Percentiles rank a stretch among this genome's conserved stretches.
Conservation (phyloP, 202 grass and related monocot genomes). For the Bolboschoenoplectus hybrid region DNA sequence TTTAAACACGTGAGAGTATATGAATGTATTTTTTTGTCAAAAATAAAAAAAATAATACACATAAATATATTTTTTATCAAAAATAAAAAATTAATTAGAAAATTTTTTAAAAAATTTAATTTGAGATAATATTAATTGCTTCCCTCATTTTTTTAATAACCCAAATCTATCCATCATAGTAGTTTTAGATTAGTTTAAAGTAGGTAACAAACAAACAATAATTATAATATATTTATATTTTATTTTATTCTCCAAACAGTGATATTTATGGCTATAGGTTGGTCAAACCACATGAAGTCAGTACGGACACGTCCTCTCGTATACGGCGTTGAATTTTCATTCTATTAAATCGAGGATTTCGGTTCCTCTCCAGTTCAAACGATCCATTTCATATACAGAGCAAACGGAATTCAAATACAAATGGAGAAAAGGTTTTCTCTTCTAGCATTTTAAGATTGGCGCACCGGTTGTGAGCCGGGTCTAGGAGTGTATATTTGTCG, state of each 20-base stretch:
- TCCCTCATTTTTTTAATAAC: no score
- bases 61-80: no score
- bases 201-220: background rate
- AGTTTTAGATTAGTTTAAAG: background rate
- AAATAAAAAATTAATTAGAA: no score
- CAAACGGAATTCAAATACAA: background rate
- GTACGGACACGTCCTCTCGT: conserved; percentile 22
- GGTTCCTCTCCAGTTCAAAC: background rate
- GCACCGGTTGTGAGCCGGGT: no score
- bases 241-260: background rate
- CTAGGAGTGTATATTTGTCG: background rate
- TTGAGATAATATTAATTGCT: no score
- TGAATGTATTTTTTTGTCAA: no score
- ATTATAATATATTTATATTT: background rate
- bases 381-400: background rate
- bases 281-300: conserved; percentile 19
- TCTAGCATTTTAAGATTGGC: no score
- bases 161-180: no score
- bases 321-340: background rate
- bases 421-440: background rate
- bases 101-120: no score
- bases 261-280: background rate
- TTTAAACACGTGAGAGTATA: no score
- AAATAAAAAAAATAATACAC: no score
- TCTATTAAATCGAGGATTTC: background rate